These are phyloP conservation scores for Mortierella sp. DNA, from an alignment of 371 early-diverging fungal genomes.

Conservation along the genomic window DNA sequence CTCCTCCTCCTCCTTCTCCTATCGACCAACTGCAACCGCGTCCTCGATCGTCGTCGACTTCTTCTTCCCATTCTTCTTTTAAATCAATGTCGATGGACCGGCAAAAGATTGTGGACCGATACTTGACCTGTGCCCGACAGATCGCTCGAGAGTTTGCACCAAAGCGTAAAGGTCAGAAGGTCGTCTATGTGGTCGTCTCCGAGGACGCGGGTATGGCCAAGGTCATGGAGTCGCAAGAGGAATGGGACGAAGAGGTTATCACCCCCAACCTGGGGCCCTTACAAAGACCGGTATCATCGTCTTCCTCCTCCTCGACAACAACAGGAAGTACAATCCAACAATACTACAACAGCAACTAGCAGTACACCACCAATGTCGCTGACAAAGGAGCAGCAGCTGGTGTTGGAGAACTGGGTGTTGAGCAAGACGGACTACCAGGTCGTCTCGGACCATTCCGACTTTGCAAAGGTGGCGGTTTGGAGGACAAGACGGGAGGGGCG, in stretches of 20 bases:
- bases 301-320: neutral
- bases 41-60: neutral
- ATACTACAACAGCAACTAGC: no score
- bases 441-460: conserved; percentile 33
- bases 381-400: conserved; percentile 14
- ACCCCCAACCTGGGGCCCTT: conserved; percentile 14
- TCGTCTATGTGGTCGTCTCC: conserved; percentile 27
- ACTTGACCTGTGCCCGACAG: conserved; percentile 28
- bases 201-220: conserved; percentile 16
- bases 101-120: conserved; percentile 3
- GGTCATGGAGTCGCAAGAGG: conserved; percentile 32
- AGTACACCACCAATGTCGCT: neutral
- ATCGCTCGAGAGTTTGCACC: conserved; percentile 36
- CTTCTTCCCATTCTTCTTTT: neutral
- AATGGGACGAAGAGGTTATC: conserved; percentile 33
- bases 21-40: no score
- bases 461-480: conserved; percentile 32
- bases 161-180: conserved; percentile 28
- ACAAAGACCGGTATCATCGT: neutral
- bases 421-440: conserved; percentile 34
- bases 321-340: neutral
- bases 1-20: neutral
- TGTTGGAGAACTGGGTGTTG: conserved; percentile 26
- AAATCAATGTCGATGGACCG: conserved; percentile 8
- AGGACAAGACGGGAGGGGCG: conserved; percentile 27